phyloP scores from a whole-genome alignment of 2,329 filamentous ascomycete species.

The Pezicula radicicola region DNA sequence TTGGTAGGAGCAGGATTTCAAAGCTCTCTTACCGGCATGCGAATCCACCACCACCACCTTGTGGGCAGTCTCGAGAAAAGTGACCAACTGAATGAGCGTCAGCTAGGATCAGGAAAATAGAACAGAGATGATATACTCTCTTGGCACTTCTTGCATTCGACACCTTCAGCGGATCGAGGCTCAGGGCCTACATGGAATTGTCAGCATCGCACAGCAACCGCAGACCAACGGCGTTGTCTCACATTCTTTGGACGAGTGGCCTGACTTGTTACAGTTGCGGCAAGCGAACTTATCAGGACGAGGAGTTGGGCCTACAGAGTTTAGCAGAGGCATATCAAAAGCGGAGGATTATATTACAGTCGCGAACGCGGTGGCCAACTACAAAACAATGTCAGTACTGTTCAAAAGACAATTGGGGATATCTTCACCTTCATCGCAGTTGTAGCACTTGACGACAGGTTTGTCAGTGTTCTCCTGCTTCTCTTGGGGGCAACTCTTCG shows the following conservation, averaged over 20 bases:
- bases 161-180: constrained; percentile 52
- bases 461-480: constrained; percentile 42
- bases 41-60: constrained; percentile 51
- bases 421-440: constrained; percentile 48
- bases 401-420: constrained; percentile 43
- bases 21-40: constrained; percentile 23
- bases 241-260: constrained; percentile 30
- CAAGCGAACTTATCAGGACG: constrained; percentile 64
- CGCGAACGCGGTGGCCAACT: constrained; percentile 41
- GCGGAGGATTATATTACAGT: constrained; percentile 47
- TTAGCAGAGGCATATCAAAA: background rate
- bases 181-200: constrained; percentile 33
- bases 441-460: constrained; percentile 56
- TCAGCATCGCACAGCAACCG: background rate
- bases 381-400: background rate
- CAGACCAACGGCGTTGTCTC: constrained; percentile 3
- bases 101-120: constrained; percentile 10
- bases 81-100: constrained; percentile 50
- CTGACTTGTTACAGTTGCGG: constrained; percentile 58
- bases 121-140: constrained; percentile 19
- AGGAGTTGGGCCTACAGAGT: constrained; percentile 44
- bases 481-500: constrained; percentile 60
- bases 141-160: constrained; percentile 32
- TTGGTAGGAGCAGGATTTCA: background rate
- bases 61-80: constrained; percentile 61